Evolutionary conservation across 2,329 filamentous ascomycete species (phyloP).

Genomic region (Nemania sp.): DNA sequence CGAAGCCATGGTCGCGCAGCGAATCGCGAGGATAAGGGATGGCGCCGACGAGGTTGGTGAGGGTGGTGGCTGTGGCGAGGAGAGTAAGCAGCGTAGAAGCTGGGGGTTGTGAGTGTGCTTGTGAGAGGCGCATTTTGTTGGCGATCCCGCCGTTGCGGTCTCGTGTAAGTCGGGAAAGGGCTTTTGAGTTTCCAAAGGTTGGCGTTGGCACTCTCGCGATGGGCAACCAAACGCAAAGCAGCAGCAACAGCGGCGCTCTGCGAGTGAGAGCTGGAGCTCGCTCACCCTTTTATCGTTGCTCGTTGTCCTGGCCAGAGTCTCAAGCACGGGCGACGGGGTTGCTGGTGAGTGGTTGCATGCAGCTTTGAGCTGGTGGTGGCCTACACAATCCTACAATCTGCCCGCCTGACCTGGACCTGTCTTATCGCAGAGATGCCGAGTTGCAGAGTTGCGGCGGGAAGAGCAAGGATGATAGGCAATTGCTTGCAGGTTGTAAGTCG

Average conservation of each 20-base stretch:
- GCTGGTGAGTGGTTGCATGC: constrained; percentile 16
- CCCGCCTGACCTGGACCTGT: constrained; percentile 18
- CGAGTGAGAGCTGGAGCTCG: constrained; percentile 17
- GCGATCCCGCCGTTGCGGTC: neutral
- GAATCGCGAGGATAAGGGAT: constrained; percentile 55
- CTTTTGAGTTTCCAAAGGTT: no score
- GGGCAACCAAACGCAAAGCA: constrained; percentile 24
- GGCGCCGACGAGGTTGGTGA: constrained; percentile 46
- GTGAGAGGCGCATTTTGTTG: constrained; percentile 46
- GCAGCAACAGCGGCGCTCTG: constrained; percentile 4
- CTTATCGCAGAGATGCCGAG: constrained; percentile 16
- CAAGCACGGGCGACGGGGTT: constrained; percentile 7
- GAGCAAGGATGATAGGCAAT: neutral
- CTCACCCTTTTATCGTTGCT: constrained; percentile 15
- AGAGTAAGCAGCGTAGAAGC: constrained; percentile 37
- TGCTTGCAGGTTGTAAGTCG: neutral
- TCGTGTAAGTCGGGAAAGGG: constrained; percentile 21
- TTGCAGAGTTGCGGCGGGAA: constrained; percentile 1
- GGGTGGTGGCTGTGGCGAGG: no score
- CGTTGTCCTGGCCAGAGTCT: constrained; percentile 1
- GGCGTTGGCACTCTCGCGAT: no score
- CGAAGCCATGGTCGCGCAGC: constrained; percentile 52
- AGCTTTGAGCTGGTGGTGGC: constrained; percentile 14
- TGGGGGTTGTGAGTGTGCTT: constrained; percentile 33
- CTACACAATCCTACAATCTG: no score